A percentile compares a stretch with the other conserved stretches of the same genome.
phyloP scores from a whole-genome alignment of 1,284 basidiomycete species.

The Fomitopsis betulina region DNA sequence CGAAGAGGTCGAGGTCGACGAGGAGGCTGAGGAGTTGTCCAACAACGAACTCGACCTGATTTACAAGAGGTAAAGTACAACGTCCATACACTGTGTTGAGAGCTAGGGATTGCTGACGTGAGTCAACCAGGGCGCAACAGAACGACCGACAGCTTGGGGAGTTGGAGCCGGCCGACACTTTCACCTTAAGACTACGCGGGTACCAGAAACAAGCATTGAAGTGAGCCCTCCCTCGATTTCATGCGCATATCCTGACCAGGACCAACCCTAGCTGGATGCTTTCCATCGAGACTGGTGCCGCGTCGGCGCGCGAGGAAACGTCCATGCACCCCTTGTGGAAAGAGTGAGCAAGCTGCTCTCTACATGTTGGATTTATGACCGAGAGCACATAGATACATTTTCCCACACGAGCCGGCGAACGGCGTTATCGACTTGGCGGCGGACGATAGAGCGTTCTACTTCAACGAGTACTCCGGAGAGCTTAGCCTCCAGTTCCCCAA shows the following conservation, averaged over 20 bases:
- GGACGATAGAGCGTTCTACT: conserved; percentile 75
- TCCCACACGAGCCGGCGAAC: conserved; percentile 52
- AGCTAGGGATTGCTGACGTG: background rate
- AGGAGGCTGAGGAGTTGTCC: conserved; percentile 71
- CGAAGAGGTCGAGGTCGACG: conserved; percentile 67
- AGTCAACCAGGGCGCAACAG: conserved; percentile 68
- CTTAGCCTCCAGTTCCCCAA: conserved; percentile 85
- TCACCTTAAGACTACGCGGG: conserved; percentile 74
- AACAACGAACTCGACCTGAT: conserved; percentile 78
- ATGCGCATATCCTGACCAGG: background rate
- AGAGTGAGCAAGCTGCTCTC: conserved; percentile 54
- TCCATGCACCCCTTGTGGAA: conserved; percentile 96
- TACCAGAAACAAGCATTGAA: conserved; percentile 94
- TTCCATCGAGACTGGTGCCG: conserved; percentile 74
- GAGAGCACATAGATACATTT: conserved; percentile 50
- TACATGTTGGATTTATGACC: background rate
- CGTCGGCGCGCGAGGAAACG: conserved; percentile 63
- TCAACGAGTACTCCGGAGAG: conserved; percentile 94
- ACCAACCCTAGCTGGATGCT: conserved; percentile 78
- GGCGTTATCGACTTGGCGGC: conserved; percentile 65
- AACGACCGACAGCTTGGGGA: conserved; percentile 75
- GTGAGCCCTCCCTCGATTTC: conserved; percentile 32
- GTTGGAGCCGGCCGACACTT: conserved; percentile 81
- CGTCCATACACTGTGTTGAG: background rate
- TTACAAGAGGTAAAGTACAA: conserved; percentile 60